Evolutionary conservation across 2,329 filamentous ascomycete species (phyloP), one percentile per base, ranked within the genome.

Genomic region (Pseudogymnoascus sp.): DNA sequence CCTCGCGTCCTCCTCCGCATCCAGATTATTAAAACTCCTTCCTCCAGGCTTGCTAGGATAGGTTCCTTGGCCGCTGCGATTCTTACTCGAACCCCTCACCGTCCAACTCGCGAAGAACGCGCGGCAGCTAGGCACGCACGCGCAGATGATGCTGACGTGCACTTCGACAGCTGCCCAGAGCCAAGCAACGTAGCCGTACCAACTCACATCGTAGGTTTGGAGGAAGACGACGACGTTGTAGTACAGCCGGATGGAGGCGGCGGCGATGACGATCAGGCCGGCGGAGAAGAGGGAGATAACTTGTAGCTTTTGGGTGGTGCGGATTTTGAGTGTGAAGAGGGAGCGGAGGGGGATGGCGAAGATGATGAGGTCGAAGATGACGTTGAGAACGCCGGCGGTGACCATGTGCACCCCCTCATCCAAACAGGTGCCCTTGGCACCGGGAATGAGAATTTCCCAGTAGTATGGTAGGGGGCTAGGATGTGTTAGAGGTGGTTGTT

Each of bases 241-340:
- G 18, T 62, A 60, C 18, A 60, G 33, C 59, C 59, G 35, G 5
- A 60, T 42, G 14, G 31, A 18, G 33, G 60, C 60, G 11, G 38
- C 60, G 38, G 28, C 60, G 37, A 60, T 42, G 21, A 60, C 59
- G 2, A 60, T n/a, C 14, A 42, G 33, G 5, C 59, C 59, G 28
- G 18, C 59, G 18, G 37, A 42, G 33, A 60, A 60, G 59, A 60
- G 59, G 33, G 33, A 23, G 18, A 60, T 25, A 5, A 60, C 59
- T 25, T 60, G 59, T 1, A 60, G 59, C n/a, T 60, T 60, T 12
- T 60, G 59, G 33, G 59, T 40, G 16, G 59, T 60, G 59, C 59
- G 35, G 59, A 60, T 60, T 16, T 60, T 60, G 59, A 60, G 59
- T 12, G 23, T 21, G 18, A 60, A 18, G 4, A 60, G 59, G 33